Evolutionary conservation across 73 alveolate genomes (phyloP), one percentile per base, ranked within the genome.

Genomic region (Stentor roeselii): DNA sequence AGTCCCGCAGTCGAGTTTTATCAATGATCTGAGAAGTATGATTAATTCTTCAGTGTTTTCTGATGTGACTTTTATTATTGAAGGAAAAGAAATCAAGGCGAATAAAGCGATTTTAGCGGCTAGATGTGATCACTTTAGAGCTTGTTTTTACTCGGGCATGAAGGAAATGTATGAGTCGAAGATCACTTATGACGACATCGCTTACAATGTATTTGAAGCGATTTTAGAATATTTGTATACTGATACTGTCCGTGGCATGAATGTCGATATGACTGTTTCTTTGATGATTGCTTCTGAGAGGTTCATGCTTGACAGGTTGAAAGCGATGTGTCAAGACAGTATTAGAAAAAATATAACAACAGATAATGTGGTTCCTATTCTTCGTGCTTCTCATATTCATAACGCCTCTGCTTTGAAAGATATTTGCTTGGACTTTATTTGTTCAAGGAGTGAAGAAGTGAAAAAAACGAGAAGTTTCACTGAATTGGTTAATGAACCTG

Each of bases 211-310:
- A 60, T 82, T 82, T 74, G 74, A 39, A 21, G 60, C 75, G 32
- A 14, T 82, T 59, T 74, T 82, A 78, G 88, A 82, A 2, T 82
- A 82, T 50, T 40, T 82, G 32, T 82, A 82, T 35, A 82, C 88
- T 11, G 88, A 82, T 36, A 32, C 75, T 83, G 92, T 87, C 50
- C 82, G 86, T n/a, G 87, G 75, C 2, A 75, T 87, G 58, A 82
- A 82, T 74, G 83, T 83, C 27, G 92, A 87, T 75, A 80, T 87
- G 86, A 78, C 85, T 27, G 85, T 87, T 58, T 86, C 76, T 3
- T 78, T 87, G 41, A 83, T 87, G 83, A 83, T 87, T 83, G 98
- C 98, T 1, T 96, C 98, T 11, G 98, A 93, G 42, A 80, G 86
- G 59, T 94, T 92, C 75, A 88, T 93, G 41, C 75, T 94, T 37